phyloP scores from a whole-genome alignment of 345 rosid species.

The Dimocarpus longan region DNA sequence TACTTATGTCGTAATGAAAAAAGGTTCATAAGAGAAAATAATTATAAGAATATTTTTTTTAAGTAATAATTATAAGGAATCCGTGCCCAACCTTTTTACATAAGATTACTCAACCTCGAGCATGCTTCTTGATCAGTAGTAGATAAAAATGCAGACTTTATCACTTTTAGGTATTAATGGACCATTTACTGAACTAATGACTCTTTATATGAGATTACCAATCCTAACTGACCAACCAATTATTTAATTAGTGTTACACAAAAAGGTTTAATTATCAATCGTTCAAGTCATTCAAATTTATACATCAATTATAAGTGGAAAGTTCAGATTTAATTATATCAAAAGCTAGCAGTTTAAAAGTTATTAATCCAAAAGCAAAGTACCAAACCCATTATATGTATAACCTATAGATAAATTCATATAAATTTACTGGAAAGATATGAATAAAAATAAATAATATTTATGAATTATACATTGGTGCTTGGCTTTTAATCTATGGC shows the following conservation, averaged over 20 bases:
- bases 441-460: not conserved
- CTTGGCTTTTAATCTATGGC: slow-evolving; percentile 22
- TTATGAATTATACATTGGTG: not conserved
- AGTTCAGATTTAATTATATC: not conserved
- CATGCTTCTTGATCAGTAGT: not conserved
- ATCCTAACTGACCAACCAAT: not conserved
- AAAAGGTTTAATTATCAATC: not conserved
- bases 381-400: slow-evolving; percentile 21
- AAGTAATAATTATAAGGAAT: not conserved
- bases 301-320: not conserved
- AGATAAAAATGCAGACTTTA: not conserved
- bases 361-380: not conserved
- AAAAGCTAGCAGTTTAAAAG: not conserved
- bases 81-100: not conserved
- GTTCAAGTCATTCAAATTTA: not conserved
- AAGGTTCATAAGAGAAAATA: too few species aligned
- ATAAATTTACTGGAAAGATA: not conserved
- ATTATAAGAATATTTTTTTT: too few species aligned
- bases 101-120: not conserved
- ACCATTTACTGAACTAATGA: not conserved
- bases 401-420: not conserved
- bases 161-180: not conserved
- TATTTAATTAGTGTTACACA: not conserved
- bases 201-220: not conserved
- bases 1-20: too few species aligned